Percentiles rank a stretch among this genome's conserved stretches.
phyloP scores from a whole-genome alignment of 176 grass and related monocot genomes.

The Calamus simplicifolius region DNA sequence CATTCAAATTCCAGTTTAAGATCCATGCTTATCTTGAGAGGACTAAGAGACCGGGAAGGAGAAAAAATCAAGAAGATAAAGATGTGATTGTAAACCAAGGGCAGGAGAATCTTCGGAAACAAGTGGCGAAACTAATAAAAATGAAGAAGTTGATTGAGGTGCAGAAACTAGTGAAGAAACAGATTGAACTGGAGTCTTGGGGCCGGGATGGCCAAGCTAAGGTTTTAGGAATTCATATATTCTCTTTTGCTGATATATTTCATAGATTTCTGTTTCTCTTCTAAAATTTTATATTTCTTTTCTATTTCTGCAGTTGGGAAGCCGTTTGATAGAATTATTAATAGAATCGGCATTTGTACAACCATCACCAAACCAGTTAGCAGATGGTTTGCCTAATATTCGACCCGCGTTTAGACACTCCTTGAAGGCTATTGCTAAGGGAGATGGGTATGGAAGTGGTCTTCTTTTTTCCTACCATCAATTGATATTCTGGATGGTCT shows the following conservation, averaged over 20 bases:
- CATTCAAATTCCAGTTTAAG: conserved; percentile 48
- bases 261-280: background rate
- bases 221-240: conserved; percentile 16
- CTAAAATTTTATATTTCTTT: conserved; percentile 6
- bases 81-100: conserved; percentile 40
- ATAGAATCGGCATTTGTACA: conserved; percentile 85
- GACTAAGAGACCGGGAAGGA: conserved; percentile 44
- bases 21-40: conserved; percentile 73
- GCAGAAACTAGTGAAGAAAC: conserved; percentile 66
- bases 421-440: conserved; percentile 35
- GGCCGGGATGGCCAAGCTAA: conserved; percentile 75
- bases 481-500: no score
- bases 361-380: conserved; percentile 44
- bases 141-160: conserved; percentile 56
- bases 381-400: conserved; percentile 60
- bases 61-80: conserved; percentile 39
- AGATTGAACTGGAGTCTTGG: conserved; percentile 80
- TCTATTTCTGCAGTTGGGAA: conserved; percentile 59
- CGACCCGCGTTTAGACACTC: conserved; percentile 87
- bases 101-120: conserved; percentile 48
- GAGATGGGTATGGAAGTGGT: conserved; percentile 55
- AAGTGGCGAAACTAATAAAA: conserved; percentile 50
- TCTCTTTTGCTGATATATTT: conserved; percentile 8
- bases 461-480: conserved; percentile 3
- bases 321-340: conserved; percentile 75